Base-by-base conservation (phyloP, 202 grass and related monocot species). In the Carex sylvatica region DNA sequence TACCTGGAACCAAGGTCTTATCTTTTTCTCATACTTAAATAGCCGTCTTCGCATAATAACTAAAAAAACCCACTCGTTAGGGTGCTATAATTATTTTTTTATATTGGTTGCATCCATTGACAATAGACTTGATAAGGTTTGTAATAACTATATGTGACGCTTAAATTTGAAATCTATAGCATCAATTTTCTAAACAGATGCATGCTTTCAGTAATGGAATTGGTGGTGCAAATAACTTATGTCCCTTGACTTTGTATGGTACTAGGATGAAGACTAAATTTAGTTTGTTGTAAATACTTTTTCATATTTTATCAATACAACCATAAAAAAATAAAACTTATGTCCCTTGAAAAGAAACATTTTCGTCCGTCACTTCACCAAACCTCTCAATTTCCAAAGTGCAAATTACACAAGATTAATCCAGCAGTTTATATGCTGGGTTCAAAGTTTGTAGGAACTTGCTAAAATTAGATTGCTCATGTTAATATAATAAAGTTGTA, bases 1-100 rank as follows among this genome's bases (percentile, higher is more conserved):
- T 88, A 80, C 95, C 92, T 79, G 95, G 95, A 31, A 87, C 88
- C 46, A 98, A 98, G 92, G 95, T 93, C 65, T 85, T 40, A 15
- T 68, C 49, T 22, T 74, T 74, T 70, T 11, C 2, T 49, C 6
- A 65, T 80, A 19, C 13, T 53, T 77, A 60, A 65, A 84, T 9
- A 6, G 12, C 6, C 65, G 33, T 80, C n/a, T 55, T 85, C 19
- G 4, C 60, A 2, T 19, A 76, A n/a, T 52, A 51, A 56, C 0
- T 35, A 55, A 55, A 56, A 55, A 55, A 56, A 30, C 14, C 14
- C 15, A 10, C 14, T 56, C 1, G 7, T 68, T 38, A 68, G 24
- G 9, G 49, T 35, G 49, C 0, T 31, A 54, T 55, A 31, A 76
- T 76, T 6, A 30, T 9, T 76, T 16, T 76, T 15, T n/a, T 1